Base-by-base conservation (phyloP, 345 rosid genomes). In the Litchi chinensis region DNA sequence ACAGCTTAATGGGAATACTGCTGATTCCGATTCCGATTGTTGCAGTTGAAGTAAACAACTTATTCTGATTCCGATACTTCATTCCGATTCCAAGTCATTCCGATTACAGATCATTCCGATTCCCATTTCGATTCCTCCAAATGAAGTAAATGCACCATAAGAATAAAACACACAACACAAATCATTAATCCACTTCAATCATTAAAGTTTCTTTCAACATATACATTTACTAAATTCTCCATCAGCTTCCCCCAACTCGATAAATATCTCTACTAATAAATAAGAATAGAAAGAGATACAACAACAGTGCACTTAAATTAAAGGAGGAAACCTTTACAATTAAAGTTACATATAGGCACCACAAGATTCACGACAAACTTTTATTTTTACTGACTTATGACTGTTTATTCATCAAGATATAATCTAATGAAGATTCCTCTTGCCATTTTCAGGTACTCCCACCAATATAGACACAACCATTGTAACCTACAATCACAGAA, bases 391-490 rank as follows among this genome's bases (percentile, higher is more conserved):
- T 18, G 12, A 7, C 15, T 18, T 57, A 57, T 57, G 63, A n/a
- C 63, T n/a, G 48, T 70, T 52, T 63, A 40, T 80, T 72, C 69
- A 18, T 62, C 24, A 80, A 50, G 68, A 43, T 52, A 7, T 2
- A 43, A 40, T 40, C 37, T 32, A 8, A 16, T 39, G 65, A 41
- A 67, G 26, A n/a, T 67, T 62, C 62, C 48, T n/a, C 76, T 22
- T 19, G 71, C 6, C 67, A 44, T 80, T 22, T 79, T 87, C 85
- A 88, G 19, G 85, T 83, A 68, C 90, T 85, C 71, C 90, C 92
- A 71, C 95, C 88, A 4, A 92, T 89, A 79, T 91, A 91, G 5
- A 78, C 73, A 73, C 97, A 93, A 44, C 68, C 89, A 73, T 74
- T 85, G 63, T 91, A 93, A 80, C 95, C 97, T 93, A 65, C 48